Base-by-base conservation (phyloP, 2,329 filamentous ascomycete species). In the Herpotrichia juniperi region DNA sequence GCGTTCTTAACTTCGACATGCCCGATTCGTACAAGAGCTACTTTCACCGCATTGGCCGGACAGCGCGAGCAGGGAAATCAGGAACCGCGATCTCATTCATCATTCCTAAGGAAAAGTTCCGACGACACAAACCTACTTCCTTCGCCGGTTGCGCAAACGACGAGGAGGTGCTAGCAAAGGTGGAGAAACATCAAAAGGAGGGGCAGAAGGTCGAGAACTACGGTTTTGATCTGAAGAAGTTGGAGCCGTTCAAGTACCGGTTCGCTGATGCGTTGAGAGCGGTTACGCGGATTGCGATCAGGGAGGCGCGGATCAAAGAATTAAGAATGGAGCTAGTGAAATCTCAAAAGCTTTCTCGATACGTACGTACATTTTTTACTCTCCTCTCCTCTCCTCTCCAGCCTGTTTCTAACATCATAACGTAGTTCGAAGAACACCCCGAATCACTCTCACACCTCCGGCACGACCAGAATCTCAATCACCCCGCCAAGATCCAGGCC, bases 351-450 rank as follows among this genome's bases (percentile, higher is more conserved):
- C 79, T 99, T 48, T 93, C 94, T 75, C 84, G 92, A 50, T 63
- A 64, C 40, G 54, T 57, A 47, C 22, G 54, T 48, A 16, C 9
- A 7, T 4, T 26, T 10, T 32, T 21, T 22, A n/a, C 34, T 19
- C 42, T 39, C 19, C 28, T 21, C 4, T 11, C 10, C 39, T 34
- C 39, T 12, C 43, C 9, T 22, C 17, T n/a, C 26, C 28, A 14
- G 3, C 19, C 28, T 28, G 11, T 10, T 6, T 4, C 22, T 39
- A 43, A 35, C 19, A 14, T 6, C 12, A 17, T 7, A 1, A 46
- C 91, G n/a, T n/a, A 97, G 79, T 99, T 97, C 67, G 94, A 97
- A 71, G 94, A 99, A 74, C 97, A 99, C 72, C 94, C 94, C 0
- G 86, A 88, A 26, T 93, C 97, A 69, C 78, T 97, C 58, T 85